Evolutionary conservation across 257 asterid species (phyloP), one percentile per base, ranked within the genome.

Genomic region (Ilex aquifolium): DNA sequence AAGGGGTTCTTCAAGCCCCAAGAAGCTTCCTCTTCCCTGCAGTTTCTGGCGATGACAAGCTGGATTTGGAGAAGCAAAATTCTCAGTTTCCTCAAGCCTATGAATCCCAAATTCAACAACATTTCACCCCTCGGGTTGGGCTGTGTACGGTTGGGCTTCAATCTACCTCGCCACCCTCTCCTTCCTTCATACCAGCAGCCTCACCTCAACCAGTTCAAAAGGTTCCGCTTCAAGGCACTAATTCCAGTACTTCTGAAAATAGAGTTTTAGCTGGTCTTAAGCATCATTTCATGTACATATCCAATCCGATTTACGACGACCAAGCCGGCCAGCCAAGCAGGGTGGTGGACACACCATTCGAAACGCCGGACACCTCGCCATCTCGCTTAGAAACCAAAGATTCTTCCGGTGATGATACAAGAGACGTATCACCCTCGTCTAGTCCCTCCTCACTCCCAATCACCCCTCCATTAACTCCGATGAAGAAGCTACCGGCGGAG

Each of bases 1-100:
- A 76, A 15, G 89, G 93, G 7, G 92, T 85, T 58, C 68, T 82
- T 39, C 82, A 68, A 7, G 80, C 80, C 42, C 88, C 91, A n/a
- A 75, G 86, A 57, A 82, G 59, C 69, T 67, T 77, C 29, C 86
- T 85, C 46, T 82, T 77, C 65, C 86, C 91, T 7, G 30, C 77
- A 32, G 44, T 69, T 15, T 32, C 44, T 31, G 57, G n/a, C 69
- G 36, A 16, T 9, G 56, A 57, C 49, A 60, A 31, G 6, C 21
- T 2, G 2, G 78, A 82, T 63, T n/a, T 69, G 30, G 83, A 76
- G 67, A 72, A 60, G 42, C 87, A 68, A 52, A 59, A 29, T 16
- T 59, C 65, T 54, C 59, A 50, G 56, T 0, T 50, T 50, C 56
- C 56, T n/a, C 15, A 50, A 9, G 7, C 10, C 12, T 11, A 6